Conservation (phyloP, 306 rosid species). For the Rosa chinensis region DNA sequence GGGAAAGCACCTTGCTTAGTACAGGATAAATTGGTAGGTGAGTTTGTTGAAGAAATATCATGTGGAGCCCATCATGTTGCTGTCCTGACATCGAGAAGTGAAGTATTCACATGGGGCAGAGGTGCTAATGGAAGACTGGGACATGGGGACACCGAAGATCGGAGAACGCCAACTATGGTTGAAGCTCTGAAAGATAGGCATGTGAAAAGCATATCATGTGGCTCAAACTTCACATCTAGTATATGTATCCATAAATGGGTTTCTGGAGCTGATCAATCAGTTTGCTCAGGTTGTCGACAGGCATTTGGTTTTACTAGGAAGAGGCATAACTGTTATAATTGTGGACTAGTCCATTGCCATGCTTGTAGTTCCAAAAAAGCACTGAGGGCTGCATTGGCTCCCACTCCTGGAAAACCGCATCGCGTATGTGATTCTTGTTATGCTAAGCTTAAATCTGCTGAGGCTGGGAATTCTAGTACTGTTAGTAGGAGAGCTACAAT, state of each 20-base stretch:
- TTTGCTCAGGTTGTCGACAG: slow-evolving; percentile 89
- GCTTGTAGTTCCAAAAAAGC: slow-evolving; percentile 95
- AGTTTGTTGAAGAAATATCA: slow-evolving; percentile 84
- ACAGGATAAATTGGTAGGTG: slow-evolving; percentile 79
- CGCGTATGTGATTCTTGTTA: slow-evolving; percentile 91
- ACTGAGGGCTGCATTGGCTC: slow-evolving; percentile 80
- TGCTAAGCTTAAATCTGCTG: slow-evolving; percentile 70
- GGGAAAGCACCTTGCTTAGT: slow-evolving; percentile 79
- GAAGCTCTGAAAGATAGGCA: slow-evolving; percentile 87
- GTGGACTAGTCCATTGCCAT: slow-evolving; percentile 93
- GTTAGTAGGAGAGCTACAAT: slow-evolving; percentile 38
- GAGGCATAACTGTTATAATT: slow-evolving; percentile 91
- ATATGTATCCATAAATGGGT: slow-evolving; percentile 95
- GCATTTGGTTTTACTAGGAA: slow-evolving; percentile 93
- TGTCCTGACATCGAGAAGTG: slow-evolving; percentile 87
- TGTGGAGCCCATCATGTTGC: slow-evolving; percentile 87
- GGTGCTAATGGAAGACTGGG: slow-evolving; percentile 97
- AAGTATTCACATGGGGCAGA: slow-evolving; percentile 91
- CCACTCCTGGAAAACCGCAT: slow-evolving; percentile 94
- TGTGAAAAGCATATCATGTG: slow-evolving; percentile 78
- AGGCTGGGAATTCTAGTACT: slow-evolving; percentile 34
- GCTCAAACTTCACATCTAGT: slow-evolving; percentile 77
- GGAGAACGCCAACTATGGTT: slow-evolving; percentile 69
- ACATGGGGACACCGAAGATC: slow-evolving; percentile 74
- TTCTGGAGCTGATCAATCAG: slow-evolving; percentile 89